Base-by-base conservation (phyloP, 2,329 filamentous ascomycete genomes). In the Colletotrichum plurivorum region DNA sequence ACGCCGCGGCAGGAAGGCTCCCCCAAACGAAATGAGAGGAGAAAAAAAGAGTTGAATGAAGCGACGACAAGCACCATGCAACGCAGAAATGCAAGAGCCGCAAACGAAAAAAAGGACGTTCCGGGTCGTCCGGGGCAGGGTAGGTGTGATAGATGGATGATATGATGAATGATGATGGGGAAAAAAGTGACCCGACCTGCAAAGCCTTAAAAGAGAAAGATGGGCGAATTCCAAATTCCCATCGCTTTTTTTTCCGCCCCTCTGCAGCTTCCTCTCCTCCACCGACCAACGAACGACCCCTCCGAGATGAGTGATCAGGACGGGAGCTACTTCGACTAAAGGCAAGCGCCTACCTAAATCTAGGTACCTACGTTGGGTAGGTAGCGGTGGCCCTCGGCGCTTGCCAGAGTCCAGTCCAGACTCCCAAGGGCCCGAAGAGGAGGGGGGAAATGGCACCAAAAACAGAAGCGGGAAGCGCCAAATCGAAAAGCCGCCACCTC, bases 141-240 rank as follows among this genome's bases (percentile, higher is more conserved):
- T 25, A 25, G 22, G 2, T 25, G 22, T 13, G 41, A 43, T 16
- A 18, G 46, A 20, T 12, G 18, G 46, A 20, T 12, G 18, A 13
- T 12, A 20, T 18, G 18, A 20, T 22, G 16, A 8, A 22, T 25
- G 46, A n/a, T 20, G 46, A n/a, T n/a, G 18, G 12, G 46, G 5
- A 4, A 43, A n/a, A 43, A 15, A 8, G 22, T 25, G 22, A 43
- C 41, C 41, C 16, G 22, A 25, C 3, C 15, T 25, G 39, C 18
- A 27, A 46, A 18, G 31, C 51, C 48, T 57, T 68, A 49, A 56
- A 52, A 59, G 22, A 18, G n/a, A 49, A 49, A 66, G 22, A 41
- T 36, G 31, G 55, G 48, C 61, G 55, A 64, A 69, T 69, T 60
- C 61, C 61, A 64, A 65, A 65, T 60, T 55, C 48, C 64, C 61